A percentile compares a stretch with the other conserved stretches of the same genome.
Evolutionary conservation across 1,284 basidiomycete genomes (phyloP).

Genomic region (Veloboletus limbatus): DNA sequence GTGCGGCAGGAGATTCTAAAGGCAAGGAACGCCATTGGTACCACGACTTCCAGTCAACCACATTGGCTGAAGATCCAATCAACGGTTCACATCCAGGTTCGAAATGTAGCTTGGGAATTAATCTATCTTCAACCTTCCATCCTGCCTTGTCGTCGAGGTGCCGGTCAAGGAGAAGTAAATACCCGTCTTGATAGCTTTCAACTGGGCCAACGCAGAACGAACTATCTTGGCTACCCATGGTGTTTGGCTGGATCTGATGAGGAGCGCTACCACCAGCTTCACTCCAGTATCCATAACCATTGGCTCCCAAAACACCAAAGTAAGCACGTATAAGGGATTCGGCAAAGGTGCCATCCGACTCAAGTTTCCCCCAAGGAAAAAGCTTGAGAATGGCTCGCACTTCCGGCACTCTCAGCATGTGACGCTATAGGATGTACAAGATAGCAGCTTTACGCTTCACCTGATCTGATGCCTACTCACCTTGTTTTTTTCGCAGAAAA

Average conservation of each 20-base stretch:
- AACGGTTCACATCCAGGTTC: slow-evolving; percentile 22
- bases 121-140: slow-evolving; percentile 38
- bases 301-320: slow-evolving; percentile 38
- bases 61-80: slow-evolving; percentile 22
- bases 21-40: slow-evolving; percentile 40
- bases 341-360: slow-evolving; percentile 40
- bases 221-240: neutral
- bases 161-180: slow-evolving; percentile 29
- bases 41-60: slow-evolving; percentile 41
- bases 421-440: slow-evolving; percentile 26
- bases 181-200: slow-evolving; percentile 32
- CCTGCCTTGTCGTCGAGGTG: slow-evolving; percentile 36
- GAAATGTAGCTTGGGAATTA: slow-evolving; percentile 36
- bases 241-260: slow-evolving; percentile 28
- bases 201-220: slow-evolving; percentile 12
- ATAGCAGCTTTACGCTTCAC: neutral
- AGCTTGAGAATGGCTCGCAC: slow-evolving; percentile 33
- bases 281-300: slow-evolving; percentile 40
- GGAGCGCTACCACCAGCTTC: slow-evolving; percentile 32
- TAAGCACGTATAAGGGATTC: slow-evolving; percentile 36
- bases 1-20: slow-evolving; percentile 39
- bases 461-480: slow-evolving; percentile 18
- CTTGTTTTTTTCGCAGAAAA: slow-evolving; percentile 37
- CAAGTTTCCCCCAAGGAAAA: slow-evolving; percentile 42
- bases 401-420: slow-evolving; percentile 35